Conservation (phyloP, 139 green algal species). For the Helicosporidium sp. region DNA sequence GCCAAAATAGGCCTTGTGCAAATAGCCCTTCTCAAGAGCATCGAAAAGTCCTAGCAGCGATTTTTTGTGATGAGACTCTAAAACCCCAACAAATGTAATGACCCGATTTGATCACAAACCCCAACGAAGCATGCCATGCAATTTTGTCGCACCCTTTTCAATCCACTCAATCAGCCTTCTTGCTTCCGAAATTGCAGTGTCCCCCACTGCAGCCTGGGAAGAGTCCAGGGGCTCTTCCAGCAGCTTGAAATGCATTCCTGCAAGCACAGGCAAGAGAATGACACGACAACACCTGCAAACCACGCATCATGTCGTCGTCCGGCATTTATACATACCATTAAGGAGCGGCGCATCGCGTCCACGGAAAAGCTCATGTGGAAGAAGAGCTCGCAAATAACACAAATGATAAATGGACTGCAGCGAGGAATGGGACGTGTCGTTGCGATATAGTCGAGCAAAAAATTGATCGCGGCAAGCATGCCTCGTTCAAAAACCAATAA, state of each 20-base stretch:
- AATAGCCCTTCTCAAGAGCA: slow-evolving; percentile 37
- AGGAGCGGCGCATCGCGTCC: slow-evolving; percentile 35
- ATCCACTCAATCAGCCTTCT: slow-evolving; percentile 50
- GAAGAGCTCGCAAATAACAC: slow-evolving; percentile 40
- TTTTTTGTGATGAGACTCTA: not conserved
- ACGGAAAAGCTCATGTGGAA: slow-evolving; percentile 38
- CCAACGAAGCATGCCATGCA: not conserved
- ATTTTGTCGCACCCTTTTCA: slow-evolving; percentile 19
- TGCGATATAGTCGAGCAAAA: not conserved
- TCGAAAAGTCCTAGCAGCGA: slow-evolving; percentile 38
- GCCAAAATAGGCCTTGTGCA: slow-evolving; percentile 54
- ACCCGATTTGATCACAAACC: too few relatives aligned
- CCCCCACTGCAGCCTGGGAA: not conserved
- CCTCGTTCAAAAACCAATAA: not conserved
- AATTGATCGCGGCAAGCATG: not conserved
- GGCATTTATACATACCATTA: slow-evolving; percentile 22
- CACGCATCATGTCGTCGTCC: too few relatives aligned
- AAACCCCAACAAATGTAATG: not conserved
- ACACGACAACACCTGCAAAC: too few relatives aligned
- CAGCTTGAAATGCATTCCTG: slow-evolving; percentile 50
- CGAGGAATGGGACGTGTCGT: not conserved
- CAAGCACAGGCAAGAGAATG: not conserved
- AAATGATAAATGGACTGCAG: slow-evolving; percentile 40
- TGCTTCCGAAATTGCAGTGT: not conserved
- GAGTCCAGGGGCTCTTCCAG: slow-evolving; percentile 12